Evolutionary conservation across 192 early-diverging fungal genomes (phyloP), one percentile per base, ranked within the genome.

Genomic region (Backusella luteola): DNA sequence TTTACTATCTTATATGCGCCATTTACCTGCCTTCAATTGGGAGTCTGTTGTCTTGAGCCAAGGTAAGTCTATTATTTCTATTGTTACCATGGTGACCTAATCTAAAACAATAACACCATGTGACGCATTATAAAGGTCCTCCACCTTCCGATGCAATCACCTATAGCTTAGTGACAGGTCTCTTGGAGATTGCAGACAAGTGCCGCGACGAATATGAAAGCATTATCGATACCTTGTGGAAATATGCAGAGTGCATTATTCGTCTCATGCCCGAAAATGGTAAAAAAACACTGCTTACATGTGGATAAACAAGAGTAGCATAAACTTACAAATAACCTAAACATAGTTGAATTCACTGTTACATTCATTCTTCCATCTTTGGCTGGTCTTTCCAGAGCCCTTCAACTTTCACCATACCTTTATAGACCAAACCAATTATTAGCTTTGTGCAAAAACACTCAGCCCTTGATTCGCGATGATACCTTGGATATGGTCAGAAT

Each of bases 281-380:
- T 66, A 29, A n/a, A 7, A 12, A 21, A 38, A 11, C 8, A 1
- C 9, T 63, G 32, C 32, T 0, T 32, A 32, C 32, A 32, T 59
- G 2, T 68, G 6, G 21, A 56, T 53, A 19, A 35, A 59, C 15
- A 73, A 73, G 23, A 15, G 42, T 44, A 44, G 42, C 12, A 44
- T 26, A 4, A 19, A 71, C 11, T 36, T 32, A 23, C 11, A 26
- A 14, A 23, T 29, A 38, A 15, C 19, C 63, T 15, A 15, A 42
- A 44, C 46, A 9, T 69, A 84, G 83, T 80, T 15, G 86, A 84
- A 39, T 83, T 80, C 42, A 79, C 84, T 34, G 81, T 87, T 53
- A 84, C 82, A n/a, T 88, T 89, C 67, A 78, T 89, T 32, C 73
- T 91, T 21, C 90, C 90, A 44, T 85, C 89, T 1, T 72, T 91